A percentile compares a stretch with the other conserved stretches of the same genome.
Evolutionary conservation across 2,329 filamentous ascomycete genomes (phyloP).

Genomic region (Chaetomium globosum): DNA sequence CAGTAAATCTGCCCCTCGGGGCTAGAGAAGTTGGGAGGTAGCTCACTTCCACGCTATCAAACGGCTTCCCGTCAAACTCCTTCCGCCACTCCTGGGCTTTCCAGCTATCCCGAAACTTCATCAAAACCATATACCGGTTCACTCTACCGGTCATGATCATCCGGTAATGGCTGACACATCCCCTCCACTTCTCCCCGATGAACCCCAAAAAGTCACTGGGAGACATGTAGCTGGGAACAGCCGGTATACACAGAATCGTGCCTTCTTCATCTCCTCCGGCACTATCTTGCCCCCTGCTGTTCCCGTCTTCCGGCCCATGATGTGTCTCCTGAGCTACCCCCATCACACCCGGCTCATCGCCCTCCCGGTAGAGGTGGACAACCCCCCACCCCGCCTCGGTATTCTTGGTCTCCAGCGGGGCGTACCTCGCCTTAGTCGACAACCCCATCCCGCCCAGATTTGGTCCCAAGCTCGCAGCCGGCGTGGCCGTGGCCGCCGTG

Average conservation of each 20-base stretch:
- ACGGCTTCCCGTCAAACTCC: conserved; percentile 89
- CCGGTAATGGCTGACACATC: conserved; percentile 87
- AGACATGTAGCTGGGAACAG: conserved; percentile 91
- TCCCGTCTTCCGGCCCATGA: conserved; percentile 33
- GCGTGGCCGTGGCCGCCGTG: conserved; percentile 30
- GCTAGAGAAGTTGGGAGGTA: conserved; percentile 6
- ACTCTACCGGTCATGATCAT: conserved; percentile 88
- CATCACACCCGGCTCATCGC: conserved; percentile 60
- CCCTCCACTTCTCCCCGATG: conserved; percentile 82
- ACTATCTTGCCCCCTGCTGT: conserved; percentile 29
- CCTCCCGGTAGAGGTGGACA: conserved; percentile 90
- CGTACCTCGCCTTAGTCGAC: conserved; percentile 79
- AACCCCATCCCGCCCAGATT: conserved; percentile 64
- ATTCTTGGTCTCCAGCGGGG: conserved; percentile 69
- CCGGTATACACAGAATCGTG: conserved; percentile 88
- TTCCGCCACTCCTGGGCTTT: conserved; percentile 78
- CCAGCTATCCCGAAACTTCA: conserved; percentile 82
- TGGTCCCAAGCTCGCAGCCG: conserved; percentile 52
- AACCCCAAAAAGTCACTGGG: conserved; percentile 90
- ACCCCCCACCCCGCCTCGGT: conserved; percentile 89
- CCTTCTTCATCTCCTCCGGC: conserved; percentile 44
- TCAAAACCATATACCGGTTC: conserved; percentile 91
- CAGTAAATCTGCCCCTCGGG: not conserved
- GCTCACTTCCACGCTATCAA: conserved; percentile 83
- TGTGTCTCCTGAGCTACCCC: not conserved